Evolutionary conservation across 75 land plant genomes (phyloP).

Genomic region (Pinus taeda): DNA sequence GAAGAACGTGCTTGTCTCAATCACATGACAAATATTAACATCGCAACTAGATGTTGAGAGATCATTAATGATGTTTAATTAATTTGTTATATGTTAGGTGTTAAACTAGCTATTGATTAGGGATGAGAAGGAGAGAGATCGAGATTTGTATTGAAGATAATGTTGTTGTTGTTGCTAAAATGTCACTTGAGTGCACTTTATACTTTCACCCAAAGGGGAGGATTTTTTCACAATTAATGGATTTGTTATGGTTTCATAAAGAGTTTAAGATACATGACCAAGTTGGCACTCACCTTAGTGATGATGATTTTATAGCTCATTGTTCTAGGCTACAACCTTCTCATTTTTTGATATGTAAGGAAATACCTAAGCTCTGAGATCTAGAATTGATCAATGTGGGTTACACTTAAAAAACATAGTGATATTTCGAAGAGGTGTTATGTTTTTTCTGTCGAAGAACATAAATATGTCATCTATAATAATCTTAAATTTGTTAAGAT

Average conservation of each 20-base stretch:
- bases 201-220: conserved; percentile 67
- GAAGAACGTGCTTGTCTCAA: too few relatives aligned
- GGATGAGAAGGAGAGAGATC: not conserved
- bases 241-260: conserved; percentile 88
- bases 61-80: too few relatives aligned
- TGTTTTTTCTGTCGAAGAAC: conserved; percentile 58
- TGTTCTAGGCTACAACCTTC: conserved; percentile 71
- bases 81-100: too few relatives aligned
- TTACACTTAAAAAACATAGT: conserved; percentile 63
- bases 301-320: conserved; percentile 76
- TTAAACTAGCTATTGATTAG: too few relatives aligned
- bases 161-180: conserved; percentile 75
- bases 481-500: conserved; percentile 78
- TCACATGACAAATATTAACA: too few relatives aligned
- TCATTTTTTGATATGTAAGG: conserved; percentile 69
- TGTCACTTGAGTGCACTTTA: conserved; percentile 89
- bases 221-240: conserved; percentile 90
- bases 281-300: conserved; percentile 72
- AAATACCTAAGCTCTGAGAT: conserved; percentile 75
- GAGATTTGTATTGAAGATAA: conserved; percentile 74
- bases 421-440: conserved; percentile 70
- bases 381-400: conserved; percentile 87
- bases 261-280: conserved; percentile 93
- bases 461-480: conserved; percentile 73
- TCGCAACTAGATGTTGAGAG: too few relatives aligned